Percentiles rank a stretch among this genome's conserved stretches.
phyloP scores from a whole-genome alignment of 805 yeast genomes.

The Cyberlindnera xishuangbannaensis region DNA sequence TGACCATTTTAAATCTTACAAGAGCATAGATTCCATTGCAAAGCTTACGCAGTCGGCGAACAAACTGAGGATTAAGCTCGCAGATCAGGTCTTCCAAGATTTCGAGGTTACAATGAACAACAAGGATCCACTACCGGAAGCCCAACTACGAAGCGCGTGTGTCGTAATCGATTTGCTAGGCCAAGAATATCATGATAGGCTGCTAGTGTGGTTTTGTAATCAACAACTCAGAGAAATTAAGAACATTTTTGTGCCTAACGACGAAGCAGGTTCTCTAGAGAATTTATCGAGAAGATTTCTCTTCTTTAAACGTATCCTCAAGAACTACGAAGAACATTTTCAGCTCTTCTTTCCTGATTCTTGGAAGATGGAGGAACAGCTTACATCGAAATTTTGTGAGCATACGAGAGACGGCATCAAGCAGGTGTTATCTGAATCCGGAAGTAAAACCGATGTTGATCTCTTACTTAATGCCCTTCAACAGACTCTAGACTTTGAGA shows the following conservation, averaged over 20 bases:
- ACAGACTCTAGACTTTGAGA: conserved; percentile 81
- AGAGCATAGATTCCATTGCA: conserved; percentile 78
- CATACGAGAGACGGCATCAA: conserved; percentile 64
- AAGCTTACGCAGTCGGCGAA: conserved; percentile 53
- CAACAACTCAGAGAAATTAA: conserved; percentile 67
- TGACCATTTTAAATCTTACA: conserved; percentile 69
- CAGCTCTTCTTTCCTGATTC: conserved; percentile 52
- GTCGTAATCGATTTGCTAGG: conserved; percentile 63
- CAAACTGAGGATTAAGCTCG: conserved; percentile 51
- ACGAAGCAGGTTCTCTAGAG: conserved; percentile 93
- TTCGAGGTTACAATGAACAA: conserved; percentile 48
- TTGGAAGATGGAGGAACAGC: conserved; percentile 65
- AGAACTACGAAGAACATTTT: conserved; percentile 48
- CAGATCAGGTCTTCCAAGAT: conserved; percentile 68
- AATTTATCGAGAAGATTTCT: conserved; percentile 77
- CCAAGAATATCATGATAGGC: conserved; percentile 46
- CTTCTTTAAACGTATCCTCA: conserved; percentile 69
- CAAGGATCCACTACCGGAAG: conserved; percentile 20
- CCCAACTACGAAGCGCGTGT: conserved; percentile 56
- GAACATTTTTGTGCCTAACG: conserved; percentile 67
- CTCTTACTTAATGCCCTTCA: conserved; percentile 63
- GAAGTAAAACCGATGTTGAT: conserved; percentile 48
- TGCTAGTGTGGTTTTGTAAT: conserved; percentile 69
- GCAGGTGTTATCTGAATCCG: conserved; percentile 41
- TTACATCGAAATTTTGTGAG: conserved; percentile 60